Evolutionary conservation across 768 basidiomycete genomes (phyloP), one percentile per base, ranked within the genome.

Genomic region (Chalciporus chontae): DNA sequence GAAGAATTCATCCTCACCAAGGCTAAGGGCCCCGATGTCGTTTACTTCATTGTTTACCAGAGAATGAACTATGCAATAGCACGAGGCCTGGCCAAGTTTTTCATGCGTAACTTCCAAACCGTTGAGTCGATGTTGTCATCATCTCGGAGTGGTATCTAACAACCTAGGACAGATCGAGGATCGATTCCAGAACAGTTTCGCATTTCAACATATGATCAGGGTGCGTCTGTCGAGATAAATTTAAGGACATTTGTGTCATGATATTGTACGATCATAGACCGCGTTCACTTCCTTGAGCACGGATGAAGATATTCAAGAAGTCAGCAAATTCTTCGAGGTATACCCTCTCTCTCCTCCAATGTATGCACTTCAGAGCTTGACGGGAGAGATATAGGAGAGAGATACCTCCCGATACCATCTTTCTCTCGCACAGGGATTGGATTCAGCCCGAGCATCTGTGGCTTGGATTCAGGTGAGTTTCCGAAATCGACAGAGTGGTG

Each of bases 271-370:
- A 48, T 31, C 11, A 6, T 31, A 11, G 68, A 61, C 57, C 29
- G 53, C 69, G 8, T 68, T 78, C 64, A 62, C 64, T 21, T 68
- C 69, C 24, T 73, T 94, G 47, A 80, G 84, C 15, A 81, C 79
- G 18, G 71, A 84, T 53, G 67, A 79, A 52, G 94, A 96, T 69
- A 74, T 78, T 34, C 69, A 81, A 46, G 73, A 72, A n/a, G 76
- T 82, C 13, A 75, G 76, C 45, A 77, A 69, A 4, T 95, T 90
- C 76, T 97, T 93, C 76, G 78, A 84, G 75, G 86, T 83, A 64
- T 65, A 69, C 50, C 34, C 40, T 44, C 34, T 18, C 13, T 21
- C 24, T 9, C n/a, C 31, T n/a, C 21, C 17, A 8, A 37, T 34
- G 26, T 18, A 31, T 9, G 8, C 31, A 1, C 24, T 10, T 8